These are phyloP conservation scores for Alternaria sp. DNA, from an alignment of 2,329 filamentous ascomycete species.

Conservation along the genomic window DNA sequence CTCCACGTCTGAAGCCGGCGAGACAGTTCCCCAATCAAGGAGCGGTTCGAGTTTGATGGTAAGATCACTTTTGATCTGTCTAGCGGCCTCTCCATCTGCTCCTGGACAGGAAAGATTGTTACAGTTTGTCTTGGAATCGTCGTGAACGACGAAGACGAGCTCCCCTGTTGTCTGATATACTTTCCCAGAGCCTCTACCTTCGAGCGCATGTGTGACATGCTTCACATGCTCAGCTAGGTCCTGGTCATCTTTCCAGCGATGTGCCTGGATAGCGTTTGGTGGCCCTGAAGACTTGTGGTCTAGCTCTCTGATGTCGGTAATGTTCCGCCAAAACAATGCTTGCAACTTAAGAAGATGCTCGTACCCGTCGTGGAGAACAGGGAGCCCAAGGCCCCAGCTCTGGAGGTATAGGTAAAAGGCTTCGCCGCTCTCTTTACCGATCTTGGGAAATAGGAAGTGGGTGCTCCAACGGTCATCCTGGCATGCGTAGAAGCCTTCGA, in stretches of 20 bases:
- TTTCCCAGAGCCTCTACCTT: not conserved
- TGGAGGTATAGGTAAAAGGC: conserved; percentile 12
- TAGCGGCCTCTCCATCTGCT: not conserved
- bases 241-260: not conserved
- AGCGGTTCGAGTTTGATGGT: conserved; percentile 22
- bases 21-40: conserved; percentile 23
- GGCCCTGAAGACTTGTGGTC: not conserved
- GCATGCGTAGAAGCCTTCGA: not conserved
- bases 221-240: conserved; percentile 10
- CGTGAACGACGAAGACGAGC: conserved; percentile 13
- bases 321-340: conserved; percentile 20
- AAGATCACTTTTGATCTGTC: not conserved
- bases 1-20: conserved; percentile 1
- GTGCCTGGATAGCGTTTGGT: not conserved
- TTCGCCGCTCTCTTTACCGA: conserved; percentile 13
- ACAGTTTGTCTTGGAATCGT: conserved; percentile 1
- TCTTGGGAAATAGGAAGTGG: conserved; percentile 5
- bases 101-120: conserved; percentile 6
- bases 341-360: conserved; percentile 17
- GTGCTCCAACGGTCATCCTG: not conserved
- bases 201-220: conserved; percentile 5
- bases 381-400: not conserved
- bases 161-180: not conserved
- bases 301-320: not conserved
- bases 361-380: not conserved